Conservation (phyloP, 768 basidiomycete species). For the Collybia nuda region DNA sequence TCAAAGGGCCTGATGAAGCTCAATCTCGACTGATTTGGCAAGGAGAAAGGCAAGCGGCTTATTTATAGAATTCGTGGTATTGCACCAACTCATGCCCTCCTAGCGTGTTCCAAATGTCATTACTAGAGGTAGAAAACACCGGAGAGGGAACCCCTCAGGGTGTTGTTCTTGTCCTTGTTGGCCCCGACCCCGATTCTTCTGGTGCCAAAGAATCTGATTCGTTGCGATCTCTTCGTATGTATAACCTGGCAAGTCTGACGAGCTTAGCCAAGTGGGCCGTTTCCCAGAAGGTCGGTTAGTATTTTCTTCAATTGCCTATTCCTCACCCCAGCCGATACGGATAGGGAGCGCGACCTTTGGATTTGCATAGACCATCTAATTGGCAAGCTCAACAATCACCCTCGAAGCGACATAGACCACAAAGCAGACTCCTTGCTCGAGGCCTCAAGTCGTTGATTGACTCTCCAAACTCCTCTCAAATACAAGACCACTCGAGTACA, state of each 20-base stretch:
- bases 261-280: constrained; percentile 77
- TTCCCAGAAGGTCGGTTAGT: constrained; percentile 55
- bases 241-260: constrained; percentile 72
- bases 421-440: constrained; percentile 54
- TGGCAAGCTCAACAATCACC: constrained; percentile 51
- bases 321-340: constrained; percentile 3
- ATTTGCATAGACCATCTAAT: constrained; percentile 51
- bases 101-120: constrained; percentile 76
- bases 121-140: constrained; percentile 68
- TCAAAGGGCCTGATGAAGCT: constrained; percentile 73
- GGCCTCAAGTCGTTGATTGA: constrained; percentile 63
- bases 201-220: constrained; percentile 53
- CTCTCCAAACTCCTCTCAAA: constrained; percentile 16
- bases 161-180: constrained; percentile 75
- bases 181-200: constrained; percentile 53
- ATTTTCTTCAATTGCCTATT: neutral
- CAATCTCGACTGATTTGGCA: constrained; percentile 66
- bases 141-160: constrained; percentile 57
- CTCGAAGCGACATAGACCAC: constrained; percentile 49
- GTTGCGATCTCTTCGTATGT: constrained; percentile 70
- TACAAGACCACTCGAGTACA: constrained; percentile 14
- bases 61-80: neutral
- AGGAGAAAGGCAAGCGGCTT: constrained; percentile 65
- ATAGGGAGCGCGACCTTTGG: constrained; percentile 61
- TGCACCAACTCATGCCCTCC: neutral